Evolutionary conservation across 176 grass and related monocot genomes (phyloP).

Genomic region (Tillandsia leiboldiana): DNA sequence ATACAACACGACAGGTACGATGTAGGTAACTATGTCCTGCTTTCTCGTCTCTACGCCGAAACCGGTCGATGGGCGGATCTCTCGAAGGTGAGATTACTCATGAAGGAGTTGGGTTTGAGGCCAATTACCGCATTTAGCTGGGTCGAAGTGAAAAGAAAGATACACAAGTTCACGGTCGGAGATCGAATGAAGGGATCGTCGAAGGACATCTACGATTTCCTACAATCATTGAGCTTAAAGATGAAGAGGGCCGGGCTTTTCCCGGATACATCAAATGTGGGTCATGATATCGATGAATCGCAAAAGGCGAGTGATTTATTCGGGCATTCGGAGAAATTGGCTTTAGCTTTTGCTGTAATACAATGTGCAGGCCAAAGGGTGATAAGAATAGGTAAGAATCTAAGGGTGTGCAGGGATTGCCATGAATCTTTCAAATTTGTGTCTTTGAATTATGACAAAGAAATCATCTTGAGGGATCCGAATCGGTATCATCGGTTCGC

Average conservation of each 20-base stretch:
- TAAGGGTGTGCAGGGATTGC: constrained; percentile 13
- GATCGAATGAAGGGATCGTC: neutral
- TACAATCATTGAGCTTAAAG: neutral
- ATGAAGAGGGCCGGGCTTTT: constrained; percentile 6
- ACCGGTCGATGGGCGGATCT: constrained; percentile 10
- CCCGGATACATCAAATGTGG: constrained; percentile 2
- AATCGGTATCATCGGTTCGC: constrained; percentile 17
- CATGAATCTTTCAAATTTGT: constrained; percentile 17
- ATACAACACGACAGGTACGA: constrained; percentile 1
- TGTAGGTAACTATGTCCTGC: constrained; percentile 1
- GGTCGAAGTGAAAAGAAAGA: constrained; percentile 12
- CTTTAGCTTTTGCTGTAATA: constrained; percentile 7
- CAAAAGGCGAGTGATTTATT: constrained; percentile 11
- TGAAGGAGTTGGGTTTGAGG: constrained; percentile 9
- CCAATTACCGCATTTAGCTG: constrained; percentile 15
- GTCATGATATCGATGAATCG: constrained; percentile 5
- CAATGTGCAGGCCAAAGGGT: constrained; percentile 1
- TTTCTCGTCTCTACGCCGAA: constrained; percentile 15
- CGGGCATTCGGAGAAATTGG: constrained; percentile 18
- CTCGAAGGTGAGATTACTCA: constrained; percentile 4
- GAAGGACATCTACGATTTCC: constrained; percentile 4
- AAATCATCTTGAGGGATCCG: constrained; percentile 19
- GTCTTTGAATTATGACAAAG: constrained; percentile 5
- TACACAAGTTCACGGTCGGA: constrained; percentile 15
- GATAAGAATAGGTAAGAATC: constrained; percentile 14